Conservation (phyloP, 345 rosid genomes). For the Lepidium sativum region DNA sequence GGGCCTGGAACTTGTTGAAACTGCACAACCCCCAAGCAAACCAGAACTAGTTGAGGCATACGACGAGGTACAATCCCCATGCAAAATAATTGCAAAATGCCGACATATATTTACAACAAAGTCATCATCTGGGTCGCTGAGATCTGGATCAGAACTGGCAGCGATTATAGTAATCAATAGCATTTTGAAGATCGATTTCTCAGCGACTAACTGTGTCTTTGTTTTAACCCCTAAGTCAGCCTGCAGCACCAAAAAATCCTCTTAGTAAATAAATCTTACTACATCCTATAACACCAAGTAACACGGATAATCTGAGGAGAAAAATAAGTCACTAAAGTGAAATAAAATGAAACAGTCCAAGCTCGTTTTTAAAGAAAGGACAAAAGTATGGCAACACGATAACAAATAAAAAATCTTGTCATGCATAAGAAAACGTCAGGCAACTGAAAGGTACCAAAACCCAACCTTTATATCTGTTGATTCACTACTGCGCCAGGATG, state of each 20-base stretch:
- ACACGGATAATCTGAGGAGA: neutral
- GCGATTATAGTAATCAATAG: constrained; percentile 73
- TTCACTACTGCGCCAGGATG: constrained; percentile 69
- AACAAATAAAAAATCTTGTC: neutral
- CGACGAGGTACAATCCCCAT: constrained; percentile 46
- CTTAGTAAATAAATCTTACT: neutral
- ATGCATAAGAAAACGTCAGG: neutral
- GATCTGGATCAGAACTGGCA: constrained; percentile 74
- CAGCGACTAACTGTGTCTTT: constrained; percentile 95
- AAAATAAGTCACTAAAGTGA: neutral
- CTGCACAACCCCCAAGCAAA: constrained; percentile 38
- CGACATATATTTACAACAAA: constrained; percentile 72
- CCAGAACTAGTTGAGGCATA: constrained; percentile 41
- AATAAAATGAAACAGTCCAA: constrained; percentile 5
- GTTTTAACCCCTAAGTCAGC: constrained; percentile 94
- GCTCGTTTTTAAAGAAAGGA: neutral
- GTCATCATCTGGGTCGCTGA: constrained; percentile 63
- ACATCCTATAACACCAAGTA: neutral
- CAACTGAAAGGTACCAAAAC: constrained; percentile 1
- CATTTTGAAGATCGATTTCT: constrained; percentile 93
- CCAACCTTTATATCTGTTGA: constrained; percentile 71
- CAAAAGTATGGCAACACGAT: constrained; percentile 8
- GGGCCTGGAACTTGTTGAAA: constrained; percentile 56
- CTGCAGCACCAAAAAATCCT: constrained; percentile 38
- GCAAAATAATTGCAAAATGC: constrained; percentile 92